Base-by-base conservation (phyloP, 1,284 basidiomycete genomes). In the Cutaneotrichosporon cutaneum region DNA sequence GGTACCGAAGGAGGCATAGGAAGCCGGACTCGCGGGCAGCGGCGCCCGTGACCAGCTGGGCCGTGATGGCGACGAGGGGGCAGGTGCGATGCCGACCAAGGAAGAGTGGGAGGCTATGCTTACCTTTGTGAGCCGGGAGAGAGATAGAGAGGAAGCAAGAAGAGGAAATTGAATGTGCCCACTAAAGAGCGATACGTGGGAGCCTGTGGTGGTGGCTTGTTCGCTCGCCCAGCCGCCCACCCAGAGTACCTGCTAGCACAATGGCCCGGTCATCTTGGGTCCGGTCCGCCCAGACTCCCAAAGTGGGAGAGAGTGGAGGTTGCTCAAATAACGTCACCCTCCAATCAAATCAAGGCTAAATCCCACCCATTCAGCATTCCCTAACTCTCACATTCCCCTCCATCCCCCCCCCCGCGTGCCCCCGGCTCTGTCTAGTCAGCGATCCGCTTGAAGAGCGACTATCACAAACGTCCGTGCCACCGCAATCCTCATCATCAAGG, bases 101-200 rank as follows among this genome's bases (percentile, higher is more conserved):
- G 11, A 13, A 16, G 45, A 13, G 10, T 8, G 22, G 18, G 48
- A 4, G 14, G 48, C 18, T 18, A 32, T 30, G 48, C 48, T 30
- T 51, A 51, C 48, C 48, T 51, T 51, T 51, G 13, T 16, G 48
- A 51, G 26, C 9, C 8, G 26, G 7, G 35, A 54, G 53, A 30
- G 36, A 54, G 16, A 27, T 10, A 54, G 53, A 53, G 30, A 35
- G 21, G 18, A 53, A 16, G 33, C 32, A 33, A 53, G 32, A 35
- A 4, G 8, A 33, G 6, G 11, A 8, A 32, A 27, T 30, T 18
- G 18, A 4, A 51, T 18, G 4, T 27, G 48, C 48, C 48, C 27
- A 51, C 48, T 51, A 51, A 51, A 51, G 45, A 48, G 26, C 16
- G 9, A 22, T 24, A 47, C 22, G 22, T 47, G 48, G 48, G 48